Evolutionary conservation across 2,329 filamentous ascomycete species (phyloP).

Genomic region (Aureobasidium sp.): DNA sequence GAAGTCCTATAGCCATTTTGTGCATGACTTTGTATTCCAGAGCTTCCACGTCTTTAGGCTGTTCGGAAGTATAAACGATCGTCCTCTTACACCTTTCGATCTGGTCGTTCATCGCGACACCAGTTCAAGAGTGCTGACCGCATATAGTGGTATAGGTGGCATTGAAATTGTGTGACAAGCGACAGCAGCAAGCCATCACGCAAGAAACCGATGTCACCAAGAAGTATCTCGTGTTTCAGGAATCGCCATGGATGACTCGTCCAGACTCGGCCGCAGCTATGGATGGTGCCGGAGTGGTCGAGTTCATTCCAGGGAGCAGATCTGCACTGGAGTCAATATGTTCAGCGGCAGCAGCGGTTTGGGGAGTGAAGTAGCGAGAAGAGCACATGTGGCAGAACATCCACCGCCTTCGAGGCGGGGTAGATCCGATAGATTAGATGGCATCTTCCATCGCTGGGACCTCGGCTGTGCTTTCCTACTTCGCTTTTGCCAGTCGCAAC

Average conservation of each 20-base stretch:
- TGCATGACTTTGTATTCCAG: background rate
- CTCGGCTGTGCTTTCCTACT: background rate
- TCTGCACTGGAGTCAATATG: background rate
- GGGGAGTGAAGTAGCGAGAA: background rate
- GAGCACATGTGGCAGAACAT: background rate
- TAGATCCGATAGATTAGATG: background rate
- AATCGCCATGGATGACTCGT: background rate
- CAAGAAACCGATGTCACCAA: background rate
- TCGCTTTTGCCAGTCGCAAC: background rate
- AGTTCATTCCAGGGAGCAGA: background rate
- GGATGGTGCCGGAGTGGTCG: too few species aligned
- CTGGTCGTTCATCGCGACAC: background rate
- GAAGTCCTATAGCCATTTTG: background rate
- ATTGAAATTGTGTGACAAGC: background rate
- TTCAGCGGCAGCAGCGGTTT: background rate
- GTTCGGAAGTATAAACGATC: background rate
- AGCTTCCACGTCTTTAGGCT: background rate
- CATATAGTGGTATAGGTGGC: background rate
- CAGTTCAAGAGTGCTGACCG: background rate
- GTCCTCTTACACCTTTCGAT: background rate
- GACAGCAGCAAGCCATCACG: background rate
- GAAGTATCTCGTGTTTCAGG: background rate
- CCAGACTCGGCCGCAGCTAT: background rate
- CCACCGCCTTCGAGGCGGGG: background rate
- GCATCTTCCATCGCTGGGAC: fast-evolving